Conservation (phyloP, 1,139 yeast genomes). For the Pichia sp. region DNA sequence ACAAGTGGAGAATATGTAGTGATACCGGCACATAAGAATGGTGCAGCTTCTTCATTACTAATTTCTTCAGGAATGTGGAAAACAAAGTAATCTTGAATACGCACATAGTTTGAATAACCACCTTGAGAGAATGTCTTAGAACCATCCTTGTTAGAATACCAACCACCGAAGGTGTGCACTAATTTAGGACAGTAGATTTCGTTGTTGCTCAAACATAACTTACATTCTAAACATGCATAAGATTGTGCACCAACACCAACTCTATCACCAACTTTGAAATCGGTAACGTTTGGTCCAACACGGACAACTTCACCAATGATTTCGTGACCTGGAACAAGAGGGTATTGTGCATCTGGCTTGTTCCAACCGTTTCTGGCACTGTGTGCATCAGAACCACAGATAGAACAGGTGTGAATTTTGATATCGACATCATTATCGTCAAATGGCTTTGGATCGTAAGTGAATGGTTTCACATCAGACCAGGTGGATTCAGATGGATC, state of each 20-base stretch:
- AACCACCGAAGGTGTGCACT: constrained; percentile 45
- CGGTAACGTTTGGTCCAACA: constrained; percentile 47
- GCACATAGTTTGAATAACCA: constrained; percentile 58
- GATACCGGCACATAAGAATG: constrained; percentile 67
- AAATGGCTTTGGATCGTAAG: constrained; percentile 41
- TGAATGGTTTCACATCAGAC: constrained; percentile 36
- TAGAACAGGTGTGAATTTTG: constrained; percentile 49
- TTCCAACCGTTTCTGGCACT: constrained; percentile 44
- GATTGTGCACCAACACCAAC: constrained; percentile 64
- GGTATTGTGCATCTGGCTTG: constrained; percentile 26
- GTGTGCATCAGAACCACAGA: constrained; percentile 58
- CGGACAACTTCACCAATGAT: constrained; percentile 42
- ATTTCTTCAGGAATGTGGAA: constrained; percentile 58
- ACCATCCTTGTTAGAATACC: constrained; percentile 36
- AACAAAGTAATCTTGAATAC: constrained; percentile 52
- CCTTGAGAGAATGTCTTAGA: constrained; percentile 45
- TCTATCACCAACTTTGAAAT: constrained; percentile 52
- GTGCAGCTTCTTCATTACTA: constrained; percentile 51
- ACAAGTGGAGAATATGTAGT: constrained; percentile 59
- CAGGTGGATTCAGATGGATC: constrained; percentile 34
- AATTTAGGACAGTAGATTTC: constrained; percentile 49
- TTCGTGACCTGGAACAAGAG: constrained; percentile 46
- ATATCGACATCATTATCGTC: constrained; percentile 58
- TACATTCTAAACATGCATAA: constrained; percentile 48
- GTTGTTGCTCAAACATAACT: constrained; percentile 42